These are phyloP conservation scores for Phytophthora cactorum DNA, from an alignment of 352 stramenopile genomes.

Conservation along the genomic window DNA sequence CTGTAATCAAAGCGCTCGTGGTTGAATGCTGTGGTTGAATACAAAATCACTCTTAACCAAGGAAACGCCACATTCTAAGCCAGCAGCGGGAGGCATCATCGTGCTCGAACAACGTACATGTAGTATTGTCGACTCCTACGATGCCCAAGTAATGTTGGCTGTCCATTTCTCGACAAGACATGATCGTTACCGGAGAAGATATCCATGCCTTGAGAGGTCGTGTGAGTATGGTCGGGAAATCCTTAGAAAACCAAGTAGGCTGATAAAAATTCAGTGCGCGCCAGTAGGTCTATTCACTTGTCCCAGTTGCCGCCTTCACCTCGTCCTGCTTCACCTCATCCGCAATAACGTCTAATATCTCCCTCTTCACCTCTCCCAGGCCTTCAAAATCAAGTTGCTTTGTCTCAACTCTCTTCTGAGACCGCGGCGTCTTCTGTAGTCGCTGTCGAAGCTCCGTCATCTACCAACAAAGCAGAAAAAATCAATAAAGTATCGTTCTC, in stretches of 20 bases:
- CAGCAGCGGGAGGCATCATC: too few relatives aligned
- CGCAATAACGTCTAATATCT: constrained; percentile 19
- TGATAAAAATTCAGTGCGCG: not conserved
- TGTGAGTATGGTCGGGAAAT: constrained; percentile 6
- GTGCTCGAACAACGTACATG: too few relatives aligned
- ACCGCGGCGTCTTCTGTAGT: constrained; percentile 37
- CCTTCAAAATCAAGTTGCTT: constrained; percentile 37
- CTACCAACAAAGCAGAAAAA: constrained; percentile 28
- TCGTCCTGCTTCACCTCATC: constrained; percentile 25
- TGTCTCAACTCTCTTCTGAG: constrained; percentile 8
- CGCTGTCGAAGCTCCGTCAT: constrained; percentile 47
- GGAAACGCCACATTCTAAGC: too few relatives aligned
- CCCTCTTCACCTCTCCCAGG: constrained; percentile 27
- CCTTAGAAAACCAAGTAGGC: not conserved
- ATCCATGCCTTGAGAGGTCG: not conserved
- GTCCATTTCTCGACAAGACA: constrained; percentile 7
- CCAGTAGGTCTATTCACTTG: constrained; percentile 9
- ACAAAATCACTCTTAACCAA: too few relatives aligned
- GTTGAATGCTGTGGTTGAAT: not conserved
- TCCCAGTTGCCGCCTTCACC: not conserved
- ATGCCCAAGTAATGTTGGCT: constrained; percentile 6
- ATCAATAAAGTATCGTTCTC: constrained; percentile 12
- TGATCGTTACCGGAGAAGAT: not conserved
- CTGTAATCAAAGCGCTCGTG: constrained; percentile 16
- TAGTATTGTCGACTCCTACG: not conserved